Conservation (phyloP, 1,139 yeast genomes). For the Yamadazyma atmosphaerica region DNA sequence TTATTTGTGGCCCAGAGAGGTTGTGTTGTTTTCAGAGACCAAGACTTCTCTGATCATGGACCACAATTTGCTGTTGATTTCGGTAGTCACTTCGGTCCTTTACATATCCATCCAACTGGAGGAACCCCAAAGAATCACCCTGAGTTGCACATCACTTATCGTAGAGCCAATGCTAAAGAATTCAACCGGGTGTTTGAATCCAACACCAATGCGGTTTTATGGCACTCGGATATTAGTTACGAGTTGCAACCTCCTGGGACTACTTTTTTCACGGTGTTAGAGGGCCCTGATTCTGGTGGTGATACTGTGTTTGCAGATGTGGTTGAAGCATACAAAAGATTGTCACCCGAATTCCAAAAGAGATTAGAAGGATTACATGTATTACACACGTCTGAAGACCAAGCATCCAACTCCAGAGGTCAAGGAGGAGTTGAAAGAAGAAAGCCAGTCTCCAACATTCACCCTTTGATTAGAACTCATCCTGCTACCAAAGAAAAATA, state of each 20-base stretch:
- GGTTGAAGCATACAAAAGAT: slow-evolving; percentile 61
- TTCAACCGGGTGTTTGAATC: slow-evolving; percentile 31
- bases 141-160: slow-evolving; percentile 61
- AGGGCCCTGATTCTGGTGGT: slow-evolving; percentile 67
- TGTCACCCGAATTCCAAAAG: slow-evolving; percentile 59
- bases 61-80: slow-evolving; percentile 51
- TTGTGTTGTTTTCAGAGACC: slow-evolving; percentile 63
- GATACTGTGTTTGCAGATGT: slow-evolving; percentile 67
- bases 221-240: slow-evolving; percentile 72
- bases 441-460: slow-evolving; percentile 56
- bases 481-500: slow-evolving; percentile 67
- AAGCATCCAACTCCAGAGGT: slow-evolving; percentile 54
- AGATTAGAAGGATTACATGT: slow-evolving; percentile 58
- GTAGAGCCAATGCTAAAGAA: slow-evolving; percentile 45
- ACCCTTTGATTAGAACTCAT: slow-evolving; percentile 68
- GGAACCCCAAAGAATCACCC: slow-evolving; percentile 60
- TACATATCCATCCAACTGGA: slow-evolving; percentile 72
- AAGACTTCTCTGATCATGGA: slow-evolving; percentile 58
- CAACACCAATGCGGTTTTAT: slow-evolving; percentile 35
- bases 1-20: slow-evolving; percentile 62
- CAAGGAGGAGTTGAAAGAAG: slow-evolving; percentile 67
- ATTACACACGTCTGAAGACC: slow-evolving; percentile 67
- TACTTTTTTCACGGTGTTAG: slow-evolving; percentile 58
- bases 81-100: slow-evolving; percentile 65
- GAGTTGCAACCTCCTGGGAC: slow-evolving; percentile 68